Conservation (phyloP, 352 stramenopile species). For the Nothophytophthora sp. region DNA sequence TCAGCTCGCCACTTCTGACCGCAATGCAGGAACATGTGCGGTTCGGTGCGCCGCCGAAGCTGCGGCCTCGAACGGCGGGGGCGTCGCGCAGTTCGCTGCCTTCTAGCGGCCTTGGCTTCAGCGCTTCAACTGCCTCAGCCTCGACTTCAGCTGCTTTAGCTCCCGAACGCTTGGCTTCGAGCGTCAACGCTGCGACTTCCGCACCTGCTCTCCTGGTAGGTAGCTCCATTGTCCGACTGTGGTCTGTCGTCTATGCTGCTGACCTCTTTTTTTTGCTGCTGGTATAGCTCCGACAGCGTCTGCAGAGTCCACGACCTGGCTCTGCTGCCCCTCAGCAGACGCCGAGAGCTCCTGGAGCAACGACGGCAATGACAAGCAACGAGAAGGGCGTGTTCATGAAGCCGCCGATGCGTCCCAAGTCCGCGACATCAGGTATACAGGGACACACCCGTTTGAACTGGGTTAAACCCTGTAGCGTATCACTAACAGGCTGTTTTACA, state of each 20-base stretch:
- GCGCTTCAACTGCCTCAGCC: slow-evolving; percentile 3
- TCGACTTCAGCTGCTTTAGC: slow-evolving; percentile 11
- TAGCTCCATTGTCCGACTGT: not conserved
- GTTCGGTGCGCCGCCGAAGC: slow-evolving; percentile 50
- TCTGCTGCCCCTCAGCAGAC: slow-evolving; percentile 18
- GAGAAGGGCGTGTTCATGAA: slow-evolving; percentile 34
- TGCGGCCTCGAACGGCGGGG: slow-evolving; percentile 51
- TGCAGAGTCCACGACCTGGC: slow-evolving; percentile 45
- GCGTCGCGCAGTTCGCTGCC: slow-evolving; percentile 16
- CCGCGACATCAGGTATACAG: slow-evolving; percentile 17
- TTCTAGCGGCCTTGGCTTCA: slow-evolving; percentile 1
- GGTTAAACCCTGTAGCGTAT: too few relatives aligned
- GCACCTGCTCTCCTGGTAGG: slow-evolving; percentile 8
- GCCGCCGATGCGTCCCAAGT: slow-evolving; percentile 43
- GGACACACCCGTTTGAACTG: too few relatives aligned
- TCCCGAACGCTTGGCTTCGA: slow-evolving; percentile 14
- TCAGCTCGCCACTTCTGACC: not conserved
- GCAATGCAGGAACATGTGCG: slow-evolving; percentile 46
- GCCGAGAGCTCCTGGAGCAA: slow-evolving; percentile 7
- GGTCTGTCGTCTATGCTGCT: not conserved
- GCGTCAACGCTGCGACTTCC: slow-evolving; percentile 12
- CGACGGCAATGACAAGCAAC: not conserved
- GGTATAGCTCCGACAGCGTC: slow-evolving; percentile 46
- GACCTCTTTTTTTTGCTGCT: not conserved
- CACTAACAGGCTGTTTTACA: too few relatives aligned